phyloP scores from a whole-genome alignment of 2,329 filamentous ascomycete species.

The Scedosporium aurantiacum region DNA sequence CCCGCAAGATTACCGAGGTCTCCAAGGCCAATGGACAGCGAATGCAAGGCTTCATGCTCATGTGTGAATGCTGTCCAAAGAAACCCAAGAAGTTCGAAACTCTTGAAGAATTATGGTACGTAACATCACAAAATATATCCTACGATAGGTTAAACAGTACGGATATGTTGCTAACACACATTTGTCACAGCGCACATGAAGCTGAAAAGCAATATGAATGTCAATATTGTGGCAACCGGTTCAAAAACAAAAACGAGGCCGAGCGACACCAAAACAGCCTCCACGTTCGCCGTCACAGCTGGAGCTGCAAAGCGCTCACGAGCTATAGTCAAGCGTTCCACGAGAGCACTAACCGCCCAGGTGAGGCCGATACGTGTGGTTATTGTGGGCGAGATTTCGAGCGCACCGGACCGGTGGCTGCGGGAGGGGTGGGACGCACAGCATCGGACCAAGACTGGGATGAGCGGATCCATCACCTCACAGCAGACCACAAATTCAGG shows the following conservation, averaged over 20 bases:
- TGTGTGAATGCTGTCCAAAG: constrained; percentile 94
- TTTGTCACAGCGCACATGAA: constrained; percentile 60
- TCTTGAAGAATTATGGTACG: constrained; percentile 72
- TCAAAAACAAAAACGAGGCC: constrained; percentile 98
- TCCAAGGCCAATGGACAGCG: constrained; percentile 35
- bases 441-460: constrained; percentile 83
- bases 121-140: constrained; percentile 10
- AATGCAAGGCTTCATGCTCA: constrained; percentile 37
- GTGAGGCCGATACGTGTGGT: constrained; percentile 71
- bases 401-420: constrained; percentile 23
- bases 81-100: constrained; percentile 94
- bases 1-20: constrained; percentile 40
- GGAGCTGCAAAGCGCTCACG: constrained; percentile 85
- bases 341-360: constrained; percentile 56
- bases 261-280: constrained; percentile 94
- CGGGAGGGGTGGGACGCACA: constrained; percentile 26
- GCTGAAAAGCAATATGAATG: constrained; percentile 96
- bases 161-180: neutral
- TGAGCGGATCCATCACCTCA: constrained; percentile 72
- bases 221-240: constrained; percentile 82
- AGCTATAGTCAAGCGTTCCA: constrained; percentile 78
- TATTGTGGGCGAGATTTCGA: constrained; percentile 90
- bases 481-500: constrained; percentile 87
- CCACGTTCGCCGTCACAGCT: constrained; percentile 84
- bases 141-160: neutral